Evolutionary conservation across 1,284 basidiomycete genomes (phyloP).

Genomic region (Heliocybe sulcata): DNA sequence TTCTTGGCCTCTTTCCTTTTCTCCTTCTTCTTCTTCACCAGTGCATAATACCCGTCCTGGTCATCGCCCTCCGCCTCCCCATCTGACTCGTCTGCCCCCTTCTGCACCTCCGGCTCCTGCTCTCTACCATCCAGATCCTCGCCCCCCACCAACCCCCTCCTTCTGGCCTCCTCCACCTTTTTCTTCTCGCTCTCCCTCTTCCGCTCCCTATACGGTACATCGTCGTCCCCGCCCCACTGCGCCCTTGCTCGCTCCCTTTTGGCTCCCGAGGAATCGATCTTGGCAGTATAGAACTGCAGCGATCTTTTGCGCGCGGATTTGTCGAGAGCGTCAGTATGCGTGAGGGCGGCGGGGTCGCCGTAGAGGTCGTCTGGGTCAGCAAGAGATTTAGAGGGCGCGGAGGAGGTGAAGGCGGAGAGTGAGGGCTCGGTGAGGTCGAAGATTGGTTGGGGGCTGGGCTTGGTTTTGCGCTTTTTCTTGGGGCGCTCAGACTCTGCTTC

Average conservation of each 20-base stretch:
- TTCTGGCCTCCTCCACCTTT: constrained; percentile 41
- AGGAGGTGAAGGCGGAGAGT: constrained; percentile 32
- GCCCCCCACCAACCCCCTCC: constrained; percentile 42
- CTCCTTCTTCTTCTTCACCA: constrained; percentile 71
- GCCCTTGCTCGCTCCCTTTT: constrained; percentile 64
- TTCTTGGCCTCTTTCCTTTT: constrained; percentile 76
- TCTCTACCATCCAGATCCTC: constrained; percentile 59
- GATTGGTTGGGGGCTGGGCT: constrained; percentile 25
- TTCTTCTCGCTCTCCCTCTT: constrained; percentile 51
- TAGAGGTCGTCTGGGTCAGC: constrained; percentile 45
- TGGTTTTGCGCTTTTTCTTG: constrained; percentile 31
- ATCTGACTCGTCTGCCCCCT: constrained; percentile 25
- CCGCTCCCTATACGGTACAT: constrained; percentile 75
- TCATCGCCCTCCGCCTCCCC: constrained; percentile 33
- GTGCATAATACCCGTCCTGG: constrained; percentile 78
- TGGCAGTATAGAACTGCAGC: constrained; percentile 82
- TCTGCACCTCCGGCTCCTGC: constrained; percentile 26
- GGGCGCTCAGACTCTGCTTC: constrained; percentile 16
- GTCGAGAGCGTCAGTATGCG: constrained; percentile 69
- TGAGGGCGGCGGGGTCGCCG: constrained; percentile 70
- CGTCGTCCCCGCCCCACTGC: constrained; percentile 74
- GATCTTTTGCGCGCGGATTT: constrained; percentile 75
- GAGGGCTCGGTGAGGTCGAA: constrained; percentile 75
- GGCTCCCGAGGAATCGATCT: constrained; percentile 70
- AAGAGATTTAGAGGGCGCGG: constrained; percentile 10